phyloP scores from a whole-genome alignment of 768 basidiomycete species.

The Boletus fagicola region DNA sequence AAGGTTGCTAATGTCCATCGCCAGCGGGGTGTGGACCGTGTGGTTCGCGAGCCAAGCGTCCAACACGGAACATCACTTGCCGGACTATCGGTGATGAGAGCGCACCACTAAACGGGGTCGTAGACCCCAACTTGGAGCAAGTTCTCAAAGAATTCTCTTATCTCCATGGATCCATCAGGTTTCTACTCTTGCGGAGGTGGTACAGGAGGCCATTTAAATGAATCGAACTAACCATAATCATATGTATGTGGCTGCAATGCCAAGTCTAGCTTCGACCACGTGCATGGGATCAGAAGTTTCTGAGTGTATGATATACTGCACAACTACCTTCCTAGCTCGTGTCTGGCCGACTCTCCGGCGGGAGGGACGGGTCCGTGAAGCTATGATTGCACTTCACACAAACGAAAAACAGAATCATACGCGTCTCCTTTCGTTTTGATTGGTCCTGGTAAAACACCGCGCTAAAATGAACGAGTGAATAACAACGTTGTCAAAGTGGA shows the following conservation, averaged over 20 bases:
- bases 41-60: neutral
- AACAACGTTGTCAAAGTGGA: neutral
- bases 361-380: slow-evolving; percentile 68
- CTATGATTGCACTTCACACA: slow-evolving; percentile 79
- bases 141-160: neutral
- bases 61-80: neutral
- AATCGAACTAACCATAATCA: neutral
- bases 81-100: neutral
- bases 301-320: neutral
- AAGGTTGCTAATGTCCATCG: neutral
- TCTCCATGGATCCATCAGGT: neutral
- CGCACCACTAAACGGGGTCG: neutral
- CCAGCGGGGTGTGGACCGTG: neutral
- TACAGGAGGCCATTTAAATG: neutral
- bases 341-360: slow-evolving; percentile 41
- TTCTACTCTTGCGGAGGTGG: neutral
- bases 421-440: slow-evolving; percentile 92
- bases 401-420: slow-evolving; percentile 92
- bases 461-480: slow-evolving; percentile 41
- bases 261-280: neutral
- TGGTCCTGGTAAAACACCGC: slow-evolving; percentile 96
- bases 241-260: neutral
- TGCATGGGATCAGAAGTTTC: slow-evolving; percentile 4
- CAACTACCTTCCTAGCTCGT: slow-evolving; percentile 17
- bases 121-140: neutral